Evolutionary conservation across 169 alveolate genomes (phyloP).

Genomic region (Cryptosporidium andersoni): DNA sequence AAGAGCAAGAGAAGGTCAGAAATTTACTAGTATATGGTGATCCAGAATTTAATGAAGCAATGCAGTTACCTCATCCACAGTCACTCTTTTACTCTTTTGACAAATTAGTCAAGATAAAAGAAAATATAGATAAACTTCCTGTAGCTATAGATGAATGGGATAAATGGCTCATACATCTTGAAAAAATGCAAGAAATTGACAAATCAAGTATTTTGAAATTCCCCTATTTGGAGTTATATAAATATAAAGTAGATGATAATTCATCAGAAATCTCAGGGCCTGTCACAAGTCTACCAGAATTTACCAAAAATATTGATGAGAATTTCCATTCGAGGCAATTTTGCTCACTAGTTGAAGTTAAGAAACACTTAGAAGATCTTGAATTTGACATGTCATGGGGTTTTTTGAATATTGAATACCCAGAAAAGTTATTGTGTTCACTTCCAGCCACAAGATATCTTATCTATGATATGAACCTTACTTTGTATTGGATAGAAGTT

Average conservation of each 20-base stretch:
- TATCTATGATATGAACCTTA: too few relatives aligned
- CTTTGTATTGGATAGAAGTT: background rate
- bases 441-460: too few relatives aligned
- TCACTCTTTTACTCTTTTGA: conserved; percentile 43
- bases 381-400: too few relatives aligned
- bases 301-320: too few relatives aligned
- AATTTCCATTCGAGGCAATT: too few relatives aligned
- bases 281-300: too few relatives aligned
- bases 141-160: conserved; percentile 33
- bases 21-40: background rate
- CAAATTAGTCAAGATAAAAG: background rate
- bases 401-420: too few relatives aligned
- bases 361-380: too few relatives aligned
- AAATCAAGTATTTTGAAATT: background rate
- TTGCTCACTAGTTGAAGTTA: too few relatives aligned
- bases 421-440: too few relatives aligned
- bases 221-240: conserved; percentile 6
- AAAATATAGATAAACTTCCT: conserved; percentile 14
- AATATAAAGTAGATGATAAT: background rate
- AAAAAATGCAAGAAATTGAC: conserved; percentile 23
- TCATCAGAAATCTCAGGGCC: background rate
- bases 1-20: conserved; percentile 21
- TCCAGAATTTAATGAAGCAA: background rate
- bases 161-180: conserved; percentile 35
- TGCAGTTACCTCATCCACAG: conserved; percentile 7